Evolutionary conservation across 2,329 filamentous ascomycete species (phyloP), one percentile per base, ranked within the genome.

Genomic region (Neonectria ditissima): DNA sequence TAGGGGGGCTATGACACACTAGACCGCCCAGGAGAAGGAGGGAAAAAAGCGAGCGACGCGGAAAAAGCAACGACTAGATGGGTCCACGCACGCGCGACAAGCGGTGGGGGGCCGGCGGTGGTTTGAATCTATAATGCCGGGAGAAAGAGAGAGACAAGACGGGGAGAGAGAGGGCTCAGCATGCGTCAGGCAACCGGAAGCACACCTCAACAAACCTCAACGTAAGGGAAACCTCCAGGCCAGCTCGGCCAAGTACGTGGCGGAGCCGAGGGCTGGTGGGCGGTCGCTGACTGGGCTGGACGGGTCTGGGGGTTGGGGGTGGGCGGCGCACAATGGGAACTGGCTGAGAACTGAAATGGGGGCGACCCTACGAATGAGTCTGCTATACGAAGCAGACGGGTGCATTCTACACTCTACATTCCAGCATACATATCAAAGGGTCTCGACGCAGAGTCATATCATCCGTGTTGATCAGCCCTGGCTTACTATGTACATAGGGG

Each of bases 181-280:
- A 10, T 30, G 32, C 55, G 32, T 34, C 55, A 51, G 34, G 60
- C 28, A 24, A 24, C 22, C 48, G 16, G 26, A 28, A 18, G 43
- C 48, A 63, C 50, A 26, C 50, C n/a, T n/a, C n/a, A n/a, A n/a
- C 60, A 44, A 53, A 59, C 37, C 43, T 59, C 61, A 65, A 61
- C 59, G 63, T 63, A 64, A 70, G 47, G 59, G 56, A 67, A 70
- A 69, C 43, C 48, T 52, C 61, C 39, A 18, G 8, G 32, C 11
- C 32, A 16, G 16, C 11, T 37, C 14, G 44, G 55, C 63, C 54
- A 58, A 60, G 59, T 18, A 28, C 26, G 65, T 59, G 65, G 62
- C 62, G 62, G 65, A 65, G 56, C 41, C 64, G 39, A 52, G 56
- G 59, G 65, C 56, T 63, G 53, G 54, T 55, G 55, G 48, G 28